phyloP scores from a whole-genome alignment of 345 rosid genomes.

The Microcos paniculata region DNA sequence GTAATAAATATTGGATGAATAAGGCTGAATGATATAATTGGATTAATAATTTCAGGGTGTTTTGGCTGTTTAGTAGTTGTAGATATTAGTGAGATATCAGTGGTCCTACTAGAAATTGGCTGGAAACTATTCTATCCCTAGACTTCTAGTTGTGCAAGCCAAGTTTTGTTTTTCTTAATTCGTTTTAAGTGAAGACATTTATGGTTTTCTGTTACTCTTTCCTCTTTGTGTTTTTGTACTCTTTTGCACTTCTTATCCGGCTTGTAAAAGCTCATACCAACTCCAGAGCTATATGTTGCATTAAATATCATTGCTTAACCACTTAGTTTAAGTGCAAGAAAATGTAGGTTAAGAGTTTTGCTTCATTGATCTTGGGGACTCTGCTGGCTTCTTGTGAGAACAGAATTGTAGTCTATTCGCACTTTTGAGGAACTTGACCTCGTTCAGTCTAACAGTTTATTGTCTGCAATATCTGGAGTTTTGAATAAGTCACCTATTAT shows the following conservation, averaged over 20 bases:
- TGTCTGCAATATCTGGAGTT: no score
- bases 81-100: neutral
- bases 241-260: neutral
- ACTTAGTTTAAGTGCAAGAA: neutral
- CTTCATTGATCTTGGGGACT: no score
- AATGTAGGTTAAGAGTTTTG: neutral
- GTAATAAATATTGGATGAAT: neutral
- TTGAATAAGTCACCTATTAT: no score
- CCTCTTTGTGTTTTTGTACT: neutral
- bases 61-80: neutral
- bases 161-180: neutral
- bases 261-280: neutral
- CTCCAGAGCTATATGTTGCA: neutral
- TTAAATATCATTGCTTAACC: neutral
- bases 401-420: no score
- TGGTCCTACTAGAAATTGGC: neutral
- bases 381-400: no score
- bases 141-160: neutral
- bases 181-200: slow-evolving; percentile 2
- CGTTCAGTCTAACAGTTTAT: no score
- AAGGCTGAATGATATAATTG: neutral
- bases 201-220: neutral
- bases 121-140: neutral
- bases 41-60: neutral
- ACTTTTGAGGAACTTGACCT: no score